Percentiles rank a stretch among this genome's conserved stretches.
Conservation (phyloP, 257 asterid species). For the Petunia axillaris region DNA sequence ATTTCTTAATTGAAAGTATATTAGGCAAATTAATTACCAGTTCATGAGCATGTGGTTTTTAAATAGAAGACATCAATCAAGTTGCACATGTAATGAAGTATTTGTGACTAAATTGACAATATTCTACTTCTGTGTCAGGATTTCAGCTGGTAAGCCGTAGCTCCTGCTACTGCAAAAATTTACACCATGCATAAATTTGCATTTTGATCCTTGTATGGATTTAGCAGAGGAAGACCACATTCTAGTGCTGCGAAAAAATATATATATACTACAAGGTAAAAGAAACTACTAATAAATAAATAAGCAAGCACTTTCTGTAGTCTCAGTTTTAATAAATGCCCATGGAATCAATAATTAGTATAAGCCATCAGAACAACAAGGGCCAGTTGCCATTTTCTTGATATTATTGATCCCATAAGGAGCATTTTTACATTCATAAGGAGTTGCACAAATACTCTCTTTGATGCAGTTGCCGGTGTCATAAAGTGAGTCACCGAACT, state of each 20-base stretch:
- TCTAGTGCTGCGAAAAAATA: constrained; percentile 12
- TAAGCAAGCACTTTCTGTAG: background rate
- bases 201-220: constrained; percentile 9
- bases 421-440: constrained; percentile 16
- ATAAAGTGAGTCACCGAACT: constrained; percentile 30
- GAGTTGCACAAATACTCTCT: constrained; percentile 3
- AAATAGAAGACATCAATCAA: constrained; percentile 33
- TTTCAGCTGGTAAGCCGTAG: constrained; percentile 25
- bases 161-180: constrained; percentile 31
- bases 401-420: constrained; percentile 27
- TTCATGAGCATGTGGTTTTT: constrained; percentile 21
- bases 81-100: constrained; percentile 31
- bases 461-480: constrained; percentile 35
- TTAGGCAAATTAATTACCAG: no score
- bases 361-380: constrained; percentile 27
- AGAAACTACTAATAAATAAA: background rate
- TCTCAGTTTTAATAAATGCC: background rate
- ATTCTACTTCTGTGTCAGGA: constrained; percentile 20
- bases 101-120: constrained; percentile 15
- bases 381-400: constrained; percentile 24
- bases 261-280: background rate
- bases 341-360: constrained; percentile 24
- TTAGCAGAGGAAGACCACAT: constrained; percentile 25
- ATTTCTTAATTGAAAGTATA: no score
- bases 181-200: constrained; percentile 29